Evolutionary conservation across 208 protist genomes (phyloP), one percentile per base, ranked within the genome.

Genomic region (Trypanosoma avium): DNA sequence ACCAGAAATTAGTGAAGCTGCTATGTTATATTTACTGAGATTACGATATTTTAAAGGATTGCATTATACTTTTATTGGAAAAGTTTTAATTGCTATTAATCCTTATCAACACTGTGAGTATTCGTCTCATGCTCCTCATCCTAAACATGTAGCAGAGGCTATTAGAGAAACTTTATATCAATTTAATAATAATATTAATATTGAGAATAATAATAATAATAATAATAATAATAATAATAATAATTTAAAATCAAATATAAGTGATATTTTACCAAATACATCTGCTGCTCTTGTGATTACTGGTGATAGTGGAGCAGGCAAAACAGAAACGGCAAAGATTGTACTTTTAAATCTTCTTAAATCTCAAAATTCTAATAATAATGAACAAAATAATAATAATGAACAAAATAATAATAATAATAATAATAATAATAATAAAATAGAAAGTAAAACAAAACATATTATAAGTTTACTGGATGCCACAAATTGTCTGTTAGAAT

Each of bases 231-330:
- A n/a, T 38, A 36, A 19, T 55, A 8, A 36, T 55, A 19, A 30
- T 36, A 19, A 29, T 36, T 50, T n/a, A 33, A 40, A 60, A 10
- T 48, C 22, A 30, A 13, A 12, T 35, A 7, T 7, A 8, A 29
- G 17, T 40, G 3, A 22, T 29, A 17, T 27, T 17, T 6, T 27
- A 12, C 5, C 4, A 17, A 9, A 38, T 13, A 8, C 36, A 6
- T 42, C 49, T 19, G 58, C 52, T 4, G 58, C 46, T 38, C 60
- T 83, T 43, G 27, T 84, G 29, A 66, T 88, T 36, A 77, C 64
- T 12, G 86, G 86, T 22, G 82, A 86, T 29, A 80, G 68, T n/a
- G 86, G 86, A 12, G 82, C 86, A 10, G 86, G 86, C 38, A 92
- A 92, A 70, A 92, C 82, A 21, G 84, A 91, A 66, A 69, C 67